Base-by-base conservation (phyloP, 306 rosid species). In the Datisca glomerata region DNA sequence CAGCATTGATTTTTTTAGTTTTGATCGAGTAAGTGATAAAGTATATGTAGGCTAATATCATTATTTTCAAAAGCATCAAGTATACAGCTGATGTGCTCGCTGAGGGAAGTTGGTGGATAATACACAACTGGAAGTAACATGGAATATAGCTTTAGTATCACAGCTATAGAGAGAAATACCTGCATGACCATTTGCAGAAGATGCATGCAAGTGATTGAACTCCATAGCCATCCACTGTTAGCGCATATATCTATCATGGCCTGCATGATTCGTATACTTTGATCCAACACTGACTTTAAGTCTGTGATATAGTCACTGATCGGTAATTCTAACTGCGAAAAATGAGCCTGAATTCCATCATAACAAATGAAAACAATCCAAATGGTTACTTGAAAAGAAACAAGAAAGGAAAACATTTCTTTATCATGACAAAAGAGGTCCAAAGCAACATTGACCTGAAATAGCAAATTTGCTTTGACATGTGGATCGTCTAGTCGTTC, bases 161-260 rank as follows among this genome's bases (percentile, higher is more conserved):
- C 24, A 8, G 36, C n/a, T 13, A 18, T 14, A 15, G 22, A 31
- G 51, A 59, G 60, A 19, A 45, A 48, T 57, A 86, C 96, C 96
- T 87, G 93, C 77, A 87, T 74, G 75, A 87, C 71, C 97, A 87
- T 87, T 78, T 87, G 97, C 69, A 89, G 56, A 53, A 89, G 91
- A 65, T 69, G 93, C 94, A 89, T 89, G 72, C 95, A 89, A 19
- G 83, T 74, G 23, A 83, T 57, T 31, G 93, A 65, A 72, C 97
- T 89, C 21, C 82, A 74, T 44, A 89, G 86, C 97, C 95, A 89
- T 47, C 97, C 95, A 18, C 93, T 83, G 56, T 89, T 89, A 45
- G 95, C 89, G 56, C 95, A 83, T 57, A 89, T 80, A 66, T 89
- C 97, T 63, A 83, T 89, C 95, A 89, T 83, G 53, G 97, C 97